These are phyloP conservation scores for Solanum sitiens DNA, from an alignment of 257 asterid genomes.

Conservation along the genomic window DNA sequence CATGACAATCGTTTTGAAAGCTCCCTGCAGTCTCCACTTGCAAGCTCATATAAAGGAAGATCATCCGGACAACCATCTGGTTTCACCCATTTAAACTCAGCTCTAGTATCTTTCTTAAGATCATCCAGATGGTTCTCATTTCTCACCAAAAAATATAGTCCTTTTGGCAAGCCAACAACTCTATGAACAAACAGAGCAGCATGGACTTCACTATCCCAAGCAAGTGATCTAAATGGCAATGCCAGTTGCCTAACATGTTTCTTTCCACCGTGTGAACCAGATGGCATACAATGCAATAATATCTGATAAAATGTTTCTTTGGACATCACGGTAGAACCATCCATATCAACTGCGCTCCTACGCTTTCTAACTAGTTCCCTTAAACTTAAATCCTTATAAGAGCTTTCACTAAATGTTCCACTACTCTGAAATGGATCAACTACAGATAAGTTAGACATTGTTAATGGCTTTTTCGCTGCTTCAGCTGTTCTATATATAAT, in stretches of 20 bases:
- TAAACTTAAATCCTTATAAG: constrained; percentile 45
- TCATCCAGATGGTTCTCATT: constrained; percentile 60
- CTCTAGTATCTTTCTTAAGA: constrained; percentile 41
- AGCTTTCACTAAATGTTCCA: constrained; percentile 29
- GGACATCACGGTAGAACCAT: constrained; percentile 49
- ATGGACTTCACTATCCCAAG: constrained; percentile 80
- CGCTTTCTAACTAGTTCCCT: constrained; percentile 73
- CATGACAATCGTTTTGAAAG: constrained; percentile 74
- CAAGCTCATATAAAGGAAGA: constrained; percentile 74
- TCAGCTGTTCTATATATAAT: constrained; percentile 71
- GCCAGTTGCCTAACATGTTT: constrained; percentile 52
- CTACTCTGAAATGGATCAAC: constrained; percentile 34
- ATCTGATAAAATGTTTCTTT: constrained; percentile 78
- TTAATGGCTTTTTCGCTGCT: constrained; percentile 49
- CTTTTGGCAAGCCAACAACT: constrained; percentile 64
- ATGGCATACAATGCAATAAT: constrained; percentile 76
- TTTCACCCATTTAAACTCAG: constrained; percentile 71
- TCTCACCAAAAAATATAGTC: constrained; percentile 78
- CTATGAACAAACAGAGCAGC: constrained; percentile 82
- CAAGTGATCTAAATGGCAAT: constrained; percentile 64
- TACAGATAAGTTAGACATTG: constrained; percentile 11
- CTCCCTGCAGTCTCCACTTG: constrained; percentile 42
- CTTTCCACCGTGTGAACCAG: constrained; percentile 34
- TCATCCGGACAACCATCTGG: constrained; percentile 79
- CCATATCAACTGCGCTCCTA: constrained; percentile 25